phyloP scores from a whole-genome alignment of 495 filamentous ascomycete species.

The Evansstolkia leycettana region DNA sequence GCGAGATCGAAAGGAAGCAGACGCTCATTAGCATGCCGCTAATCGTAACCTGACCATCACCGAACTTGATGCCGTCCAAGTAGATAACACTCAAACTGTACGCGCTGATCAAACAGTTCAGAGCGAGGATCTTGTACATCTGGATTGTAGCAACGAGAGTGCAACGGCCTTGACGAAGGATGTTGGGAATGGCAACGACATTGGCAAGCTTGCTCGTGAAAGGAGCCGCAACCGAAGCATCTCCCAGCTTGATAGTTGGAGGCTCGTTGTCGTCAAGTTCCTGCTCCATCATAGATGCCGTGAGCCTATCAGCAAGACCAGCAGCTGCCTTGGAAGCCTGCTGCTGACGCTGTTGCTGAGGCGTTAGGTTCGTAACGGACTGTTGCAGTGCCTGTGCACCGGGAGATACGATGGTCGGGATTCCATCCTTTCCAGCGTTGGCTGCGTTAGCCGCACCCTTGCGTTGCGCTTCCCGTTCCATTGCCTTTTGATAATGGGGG shows the following conservation, averaged over 20 bases:
- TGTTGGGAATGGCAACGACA: slow-evolving; percentile 95
- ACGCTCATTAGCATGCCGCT: slow-evolving; percentile 99
- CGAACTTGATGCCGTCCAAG: slow-evolving; percentile 97
- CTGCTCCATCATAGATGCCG: slow-evolving; percentile 76
- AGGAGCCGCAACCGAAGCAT: slow-evolving; percentile 91
- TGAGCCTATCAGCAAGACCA: slow-evolving; percentile 77
- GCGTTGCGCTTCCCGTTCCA: slow-evolving; percentile 66
- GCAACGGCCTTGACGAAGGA: slow-evolving; percentile 93
- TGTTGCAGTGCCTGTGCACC: slow-evolving; percentile 59
- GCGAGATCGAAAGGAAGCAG: slow-evolving; percentile 94
- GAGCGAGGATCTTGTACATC: slow-evolving; percentile 99
- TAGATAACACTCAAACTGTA: slow-evolving; percentile 97
- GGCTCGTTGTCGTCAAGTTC: slow-evolving; percentile 85
- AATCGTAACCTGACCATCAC: slow-evolving; percentile 96
- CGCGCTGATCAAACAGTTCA: slow-evolving; percentile 96
- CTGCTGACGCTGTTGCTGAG: slow-evolving; percentile 48
- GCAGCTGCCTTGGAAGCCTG: slow-evolving; percentile 59
- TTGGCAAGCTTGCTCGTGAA: slow-evolving; percentile 98
- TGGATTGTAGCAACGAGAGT: slow-evolving; percentile 97
- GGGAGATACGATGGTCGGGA: slow-evolving; percentile 58
- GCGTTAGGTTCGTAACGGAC: slow-evolving; percentile 30
- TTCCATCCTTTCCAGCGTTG: slow-evolving; percentile 29
- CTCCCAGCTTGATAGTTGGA: slow-evolving; percentile 91
- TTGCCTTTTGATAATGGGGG: slow-evolving; percentile 90
- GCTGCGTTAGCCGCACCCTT: slow-evolving; percentile 45